Base-by-base conservation (phyloP, 257 asterid genomes). In the Nicotiana tabacum region DNA sequence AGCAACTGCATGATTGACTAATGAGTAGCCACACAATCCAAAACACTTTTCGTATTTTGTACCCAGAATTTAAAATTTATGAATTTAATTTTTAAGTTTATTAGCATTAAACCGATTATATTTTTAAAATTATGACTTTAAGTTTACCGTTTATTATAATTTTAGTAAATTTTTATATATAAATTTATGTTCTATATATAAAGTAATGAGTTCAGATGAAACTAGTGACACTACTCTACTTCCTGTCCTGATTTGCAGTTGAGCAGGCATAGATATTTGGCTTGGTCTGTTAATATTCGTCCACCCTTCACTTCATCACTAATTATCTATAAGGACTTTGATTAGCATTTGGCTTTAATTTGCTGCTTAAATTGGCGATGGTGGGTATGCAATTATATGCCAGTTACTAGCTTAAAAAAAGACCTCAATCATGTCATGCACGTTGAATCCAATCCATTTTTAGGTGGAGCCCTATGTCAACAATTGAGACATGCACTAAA, bases 361-460 rank as follows among this genome's bases (percentile, higher is more conserved):
- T 39, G 68, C 35, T 4, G 13, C 10, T 4, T 69, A 39, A 69
- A 37, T 69, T 69, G 33, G 29, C 27, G 27, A 5, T 7, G 64
- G 3, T 7, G 64, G 3, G 10, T 17, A 1, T 18, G 24, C 64
- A 18, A 58, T 58, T 2, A 58, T 17, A 21, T 21, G 24, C 0
- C 27, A 17, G 1, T 57, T 18, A 6, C 8, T 57, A 6, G 55
- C 35, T 39, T 70, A 43, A 46, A 46, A 69, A 24, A 72, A 46
- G 79, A 72, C 61, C 24, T 72, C 21, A 46, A 72, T 37, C 37
- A 72, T 72, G 79, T 72, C 24, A 24, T 46, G 61, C 61, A 72
- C 79, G 24, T 21, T 72, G 18, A 72, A 72, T 72, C 78, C 58
- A 72, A 39, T 72, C 78, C 5, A 43, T 39, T 70, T 70, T n/a